These are phyloP conservation scores for Ensete glaucum DNA, from an alignment of 176 grass and related monocot genomes.

Conservation along the genomic window DNA sequence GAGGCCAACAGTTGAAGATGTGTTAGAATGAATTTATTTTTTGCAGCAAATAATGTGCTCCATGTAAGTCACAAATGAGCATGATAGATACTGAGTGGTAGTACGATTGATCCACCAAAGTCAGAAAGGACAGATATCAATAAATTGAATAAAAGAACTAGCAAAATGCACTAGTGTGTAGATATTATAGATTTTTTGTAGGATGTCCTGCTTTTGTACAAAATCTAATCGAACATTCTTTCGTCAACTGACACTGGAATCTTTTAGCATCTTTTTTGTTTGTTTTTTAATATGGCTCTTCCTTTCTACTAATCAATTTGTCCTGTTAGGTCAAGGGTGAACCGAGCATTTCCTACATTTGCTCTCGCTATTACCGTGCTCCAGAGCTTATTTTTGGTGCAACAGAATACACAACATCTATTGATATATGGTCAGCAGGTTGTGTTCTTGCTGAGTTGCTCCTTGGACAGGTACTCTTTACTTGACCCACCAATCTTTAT, in stretches of 20 bases:
- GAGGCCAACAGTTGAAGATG: no score
- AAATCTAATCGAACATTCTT: neutral
- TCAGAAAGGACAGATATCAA: no score
- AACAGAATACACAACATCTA: constrained; percentile 18
- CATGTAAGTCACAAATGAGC: no score
- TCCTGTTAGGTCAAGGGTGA: constrained; percentile 12
- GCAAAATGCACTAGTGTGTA: no score
- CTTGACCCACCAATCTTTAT: neutral
- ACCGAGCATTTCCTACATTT: constrained; percentile 19
- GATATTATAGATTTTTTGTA: neutral
- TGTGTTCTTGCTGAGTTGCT: constrained; percentile 25
- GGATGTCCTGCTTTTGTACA: neutral
- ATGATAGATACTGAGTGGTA: no score
- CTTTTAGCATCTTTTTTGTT: neutral
- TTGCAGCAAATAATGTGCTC: no score
- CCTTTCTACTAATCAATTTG: neutral
- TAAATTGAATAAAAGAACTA: no score
- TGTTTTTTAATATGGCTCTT: neutral
- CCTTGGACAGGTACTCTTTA: constrained; percentile 10
- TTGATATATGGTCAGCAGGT: constrained; percentile 24
- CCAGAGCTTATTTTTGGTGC: constrained; percentile 19
- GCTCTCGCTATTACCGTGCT: constrained; percentile 20
- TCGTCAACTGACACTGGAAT: neutral
- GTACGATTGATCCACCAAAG: no score
- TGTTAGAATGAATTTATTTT: no score